Evolutionary conservation across 768 basidiomycete species (phyloP).

Genomic region (Xerocomus spinulosus): DNA sequence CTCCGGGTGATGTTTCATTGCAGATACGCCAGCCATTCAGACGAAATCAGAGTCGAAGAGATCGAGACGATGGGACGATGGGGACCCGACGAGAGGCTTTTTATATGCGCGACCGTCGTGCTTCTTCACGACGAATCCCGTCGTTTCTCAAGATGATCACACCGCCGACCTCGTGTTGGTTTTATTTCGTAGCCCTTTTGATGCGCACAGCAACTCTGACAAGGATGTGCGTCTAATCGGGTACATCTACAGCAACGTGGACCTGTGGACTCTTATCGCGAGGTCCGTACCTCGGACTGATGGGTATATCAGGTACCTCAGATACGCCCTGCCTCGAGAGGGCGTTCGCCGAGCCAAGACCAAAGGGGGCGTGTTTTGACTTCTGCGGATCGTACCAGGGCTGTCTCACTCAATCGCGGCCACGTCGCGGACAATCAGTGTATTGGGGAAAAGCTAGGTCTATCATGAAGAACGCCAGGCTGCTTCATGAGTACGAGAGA

Average conservation of each 20-base stretch:
- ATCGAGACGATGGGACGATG: too few species aligned
- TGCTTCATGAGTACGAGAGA: conserved; percentile 4
- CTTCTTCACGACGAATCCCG: conserved; percentile 5
- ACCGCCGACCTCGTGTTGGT: conserved; percentile 7
- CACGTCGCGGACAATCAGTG: conserved; percentile 7
- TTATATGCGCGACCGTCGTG: conserved; percentile 12
- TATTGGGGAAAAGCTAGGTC: conserved; percentile 3
- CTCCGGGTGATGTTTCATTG: conserved; percentile 24
- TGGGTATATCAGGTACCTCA: not conserved
- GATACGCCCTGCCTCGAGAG: too few species aligned
- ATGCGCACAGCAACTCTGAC: not conserved
- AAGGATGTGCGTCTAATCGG: not conserved
- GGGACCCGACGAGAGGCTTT: not conserved
- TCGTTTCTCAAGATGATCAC: conserved; percentile 16
- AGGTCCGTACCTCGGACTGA: conserved; percentile 10
- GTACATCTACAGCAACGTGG: conserved; percentile 22
- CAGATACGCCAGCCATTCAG: conserved; percentile 15
- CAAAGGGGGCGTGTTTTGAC: not conserved
- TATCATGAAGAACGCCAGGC: conserved; percentile 17
- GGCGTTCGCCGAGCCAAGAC: too few species aligned
- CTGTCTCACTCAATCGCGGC: conserved; percentile 6
- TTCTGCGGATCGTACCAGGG: conserved; percentile 10
- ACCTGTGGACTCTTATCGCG: conserved; percentile 16
- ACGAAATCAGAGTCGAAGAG: too few species aligned
- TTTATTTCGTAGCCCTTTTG: not conserved